These are phyloP conservation scores for Linnemannia hyalina DNA, from an alignment of 192 early-diverging fungal genomes.

Conservation along the genomic window DNA sequence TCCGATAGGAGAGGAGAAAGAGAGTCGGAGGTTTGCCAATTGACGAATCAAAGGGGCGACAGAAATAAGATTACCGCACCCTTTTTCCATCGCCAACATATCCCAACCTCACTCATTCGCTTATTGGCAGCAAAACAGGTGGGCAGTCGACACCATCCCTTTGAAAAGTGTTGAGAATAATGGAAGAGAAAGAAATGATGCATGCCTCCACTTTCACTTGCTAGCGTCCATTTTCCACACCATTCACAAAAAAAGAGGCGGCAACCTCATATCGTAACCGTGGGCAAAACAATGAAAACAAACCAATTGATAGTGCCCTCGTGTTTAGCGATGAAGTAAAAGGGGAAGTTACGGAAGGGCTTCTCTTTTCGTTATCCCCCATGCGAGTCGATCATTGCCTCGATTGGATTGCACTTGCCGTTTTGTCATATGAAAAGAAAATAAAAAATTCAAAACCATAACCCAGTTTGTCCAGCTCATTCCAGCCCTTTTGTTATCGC, in stretches of 20 bases:
- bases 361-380: background rate
- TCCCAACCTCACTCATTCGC: background rate
- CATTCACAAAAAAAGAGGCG: background rate
- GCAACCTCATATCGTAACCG: background rate
- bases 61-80: background rate
- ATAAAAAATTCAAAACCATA: background rate
- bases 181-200: background rate
- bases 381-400: background rate
- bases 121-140: background rate
- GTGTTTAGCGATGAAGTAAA: background rate
- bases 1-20: background rate
- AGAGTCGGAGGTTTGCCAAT: background rate
- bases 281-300: background rate
- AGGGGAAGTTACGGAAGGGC: background rate
- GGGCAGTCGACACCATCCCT: background rate
- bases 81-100: too few species aligned
- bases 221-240: background rate
- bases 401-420: background rate
- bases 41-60: background rate
- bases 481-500: background rate
- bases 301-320: background rate
- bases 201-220: background rate
- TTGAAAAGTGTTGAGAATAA: background rate
- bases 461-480: background rate
- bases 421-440: conserved; percentile 4